Conservation (phyloP, 192 early-diverging fungal species). For the Umbelopsis sp. region DNA sequence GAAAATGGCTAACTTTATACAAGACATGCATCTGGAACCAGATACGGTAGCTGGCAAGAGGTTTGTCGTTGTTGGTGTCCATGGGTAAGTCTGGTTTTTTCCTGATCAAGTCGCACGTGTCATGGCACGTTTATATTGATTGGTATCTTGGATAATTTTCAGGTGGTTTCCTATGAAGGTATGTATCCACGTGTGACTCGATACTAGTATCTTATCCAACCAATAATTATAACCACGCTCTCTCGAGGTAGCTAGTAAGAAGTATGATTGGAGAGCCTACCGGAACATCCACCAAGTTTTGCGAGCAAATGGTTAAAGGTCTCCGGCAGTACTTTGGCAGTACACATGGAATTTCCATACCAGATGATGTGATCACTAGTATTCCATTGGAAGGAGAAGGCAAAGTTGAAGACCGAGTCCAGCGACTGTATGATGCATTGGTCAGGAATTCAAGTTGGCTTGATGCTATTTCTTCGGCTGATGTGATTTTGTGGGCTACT, state of each 20-base stretch:
- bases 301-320: conserved; percentile 82
- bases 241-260: conserved; percentile 48
- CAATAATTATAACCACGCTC: neutral
- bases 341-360: conserved; percentile 49
- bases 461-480: conserved; percentile 52
- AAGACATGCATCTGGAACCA: conserved; percentile 23
- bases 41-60: conserved; percentile 40
- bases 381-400: conserved; percentile 94
- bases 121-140: neutral
- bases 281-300: conserved; percentile 88
- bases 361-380: conserved; percentile 56
- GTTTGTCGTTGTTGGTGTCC: conserved; percentile 83
- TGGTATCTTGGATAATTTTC: neutral
- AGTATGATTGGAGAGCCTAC: conserved; percentile 90
- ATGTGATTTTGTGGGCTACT: conserved; percentile 86
- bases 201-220: conserved; percentile 31
- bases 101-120: neutral
- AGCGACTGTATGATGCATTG: conserved; percentile 78
- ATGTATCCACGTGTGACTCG: neutral
- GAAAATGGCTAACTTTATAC: conserved; percentile 6
- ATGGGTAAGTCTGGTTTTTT: conserved; percentile 50
- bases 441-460: conserved; percentile 50
- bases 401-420: conserved; percentile 84
- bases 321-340: conserved; percentile 52
- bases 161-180: conserved; percentile 79